Conservation (phyloP, 352 stramenopile species). For the Pythium myriotylum region DNA sequence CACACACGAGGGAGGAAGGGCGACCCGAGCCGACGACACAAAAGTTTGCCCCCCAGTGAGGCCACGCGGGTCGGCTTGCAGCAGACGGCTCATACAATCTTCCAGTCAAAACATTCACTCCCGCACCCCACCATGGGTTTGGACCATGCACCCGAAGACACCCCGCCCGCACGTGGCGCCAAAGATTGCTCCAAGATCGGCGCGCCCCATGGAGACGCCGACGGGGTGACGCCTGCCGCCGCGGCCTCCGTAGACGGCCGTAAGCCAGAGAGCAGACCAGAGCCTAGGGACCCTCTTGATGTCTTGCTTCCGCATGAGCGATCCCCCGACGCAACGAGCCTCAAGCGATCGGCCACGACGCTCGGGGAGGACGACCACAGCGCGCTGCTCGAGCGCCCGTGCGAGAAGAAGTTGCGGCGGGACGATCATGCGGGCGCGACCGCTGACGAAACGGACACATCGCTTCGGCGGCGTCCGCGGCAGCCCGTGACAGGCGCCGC, state of each 20-base stretch:
- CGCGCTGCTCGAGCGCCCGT: constrained; percentile 28
- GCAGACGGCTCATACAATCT: constrained; percentile 36
- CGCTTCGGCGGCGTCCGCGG: constrained; percentile 17
- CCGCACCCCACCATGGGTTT: constrained; percentile 44
- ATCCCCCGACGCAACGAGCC: constrained; percentile 20
- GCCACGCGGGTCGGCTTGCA: constrained; percentile 8
- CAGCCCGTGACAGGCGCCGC: neutral
- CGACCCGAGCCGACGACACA: constrained; percentile 26
- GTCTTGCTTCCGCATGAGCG: constrained; percentile 29
- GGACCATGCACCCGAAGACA: constrained; percentile 33
- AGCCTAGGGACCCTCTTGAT: constrained; percentile 18
- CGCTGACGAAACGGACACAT: constrained; percentile 9
- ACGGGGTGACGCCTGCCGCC: neutral
- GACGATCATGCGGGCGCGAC: constrained; percentile 12
- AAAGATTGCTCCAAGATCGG: constrained; percentile 24
- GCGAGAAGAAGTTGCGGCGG: constrained; percentile 52
- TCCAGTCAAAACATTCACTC: constrained; percentile 57
- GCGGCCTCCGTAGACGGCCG: neutral
- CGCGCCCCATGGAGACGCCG: constrained; percentile 11
- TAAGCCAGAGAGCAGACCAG: constrained; percentile 12
- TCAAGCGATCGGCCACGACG: constrained; percentile 20
- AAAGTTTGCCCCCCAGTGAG: constrained; percentile 32
- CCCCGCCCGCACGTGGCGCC: constrained; percentile 19
- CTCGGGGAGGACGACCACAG: constrained; percentile 18
- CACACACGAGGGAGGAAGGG: constrained; percentile 17